Evolutionary conservation across 192 early-diverging fungal species (phyloP), one percentile per base, ranked within the genome.

Genomic region (Spizellomyces sp.): DNA sequence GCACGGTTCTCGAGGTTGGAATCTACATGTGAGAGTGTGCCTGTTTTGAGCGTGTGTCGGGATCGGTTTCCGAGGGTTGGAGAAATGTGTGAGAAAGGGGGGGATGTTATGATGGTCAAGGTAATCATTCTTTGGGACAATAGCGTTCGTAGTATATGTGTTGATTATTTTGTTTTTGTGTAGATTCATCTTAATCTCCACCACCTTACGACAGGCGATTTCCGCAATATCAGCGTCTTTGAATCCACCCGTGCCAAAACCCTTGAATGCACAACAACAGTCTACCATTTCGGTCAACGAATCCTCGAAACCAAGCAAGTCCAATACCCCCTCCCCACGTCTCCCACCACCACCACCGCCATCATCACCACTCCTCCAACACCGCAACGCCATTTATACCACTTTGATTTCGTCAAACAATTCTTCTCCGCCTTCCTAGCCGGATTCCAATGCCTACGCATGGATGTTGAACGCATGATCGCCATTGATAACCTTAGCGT

Each of bases 261-360:
- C 8, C 17, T 75, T 44, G 67, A 75, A 45, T 75, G 74, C 67
- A 75, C 74, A 12, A 75, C 74, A 9, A 69, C 61, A 9, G 67
- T 69, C 5, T 69, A 75, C 52, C 66, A 68, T 21, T 75, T 75
- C 44, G 74, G 74, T 7, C 27, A 62, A 36, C 66, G 67, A 0
- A 75, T 75, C 52, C 57, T 75, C 8, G 74, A 75, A 54, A 75
- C 74, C 22, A 75, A 64, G 45, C 52, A 75, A 43, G 55, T 74
- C 17, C 64, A 62, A 21, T 59, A 52, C 9, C 72, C 72, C 10
- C 12, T 60, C 17, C 59, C 59, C 42, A 5, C 22, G 4, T 42
- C 17, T 17, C 9, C 36, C 0, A 47, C 15, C 17, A 42, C 45
- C 6, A 36, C 58, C 15, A 22, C 58, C 58, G 14, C 17, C 10